Percentiles rank a stretch among this genome's conserved stretches.
These are phyloP conservation scores for Blumeriella jaapii DNA, from an alignment of 2,329 filamentous ascomycete species.

Conservation along the genomic window DNA sequence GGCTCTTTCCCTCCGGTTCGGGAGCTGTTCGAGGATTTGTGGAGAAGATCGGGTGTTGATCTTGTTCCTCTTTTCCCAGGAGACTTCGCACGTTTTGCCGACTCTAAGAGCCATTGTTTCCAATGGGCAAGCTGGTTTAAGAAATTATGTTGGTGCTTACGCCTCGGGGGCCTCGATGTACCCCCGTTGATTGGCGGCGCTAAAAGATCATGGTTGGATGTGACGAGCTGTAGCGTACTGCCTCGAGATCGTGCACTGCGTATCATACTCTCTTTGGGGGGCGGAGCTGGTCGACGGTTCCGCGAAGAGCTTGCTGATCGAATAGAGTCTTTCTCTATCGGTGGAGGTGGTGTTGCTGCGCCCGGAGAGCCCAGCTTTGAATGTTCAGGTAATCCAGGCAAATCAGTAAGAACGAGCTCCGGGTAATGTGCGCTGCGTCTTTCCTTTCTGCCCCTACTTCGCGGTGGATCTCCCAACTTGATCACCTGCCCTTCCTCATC, in stretches of 20 bases:
- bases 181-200: conserved; percentile 33
- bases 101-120: conserved; percentile 64
- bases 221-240: conserved; percentile 78
- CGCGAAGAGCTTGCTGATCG: conserved; percentile 68
- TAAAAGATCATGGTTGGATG: conserved; percentile 50
- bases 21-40: conserved; percentile 34
- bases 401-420: conserved; percentile 57
- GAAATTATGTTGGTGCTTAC: conserved; percentile 49
- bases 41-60: conserved; percentile 47
- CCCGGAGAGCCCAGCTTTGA: conserved; percentile 25
- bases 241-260: conserved; percentile 62
- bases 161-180: conserved; percentile 29
- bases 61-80: conserved; percentile 31
- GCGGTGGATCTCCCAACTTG: conserved; percentile 41
- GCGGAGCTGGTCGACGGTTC: conserved; percentile 63
- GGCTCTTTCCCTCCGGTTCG: conserved; percentile 38
- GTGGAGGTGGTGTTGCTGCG: conserved; percentile 46
- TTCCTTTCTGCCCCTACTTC: conserved; percentile 65
- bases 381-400: conserved; percentile 64
- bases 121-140: conserved; percentile 55
- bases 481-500: conserved; percentile 56
- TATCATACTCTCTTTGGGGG: conserved; percentile 69
- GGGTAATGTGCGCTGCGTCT: conserved; percentile 57
- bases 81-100: conserved; percentile 49
- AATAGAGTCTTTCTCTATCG: conserved; percentile 67